These are phyloP conservation scores for Rhizopus microsporus DNA, from an alignment of 371 early-diverging fungal species.

Conservation along the genomic window DNA sequence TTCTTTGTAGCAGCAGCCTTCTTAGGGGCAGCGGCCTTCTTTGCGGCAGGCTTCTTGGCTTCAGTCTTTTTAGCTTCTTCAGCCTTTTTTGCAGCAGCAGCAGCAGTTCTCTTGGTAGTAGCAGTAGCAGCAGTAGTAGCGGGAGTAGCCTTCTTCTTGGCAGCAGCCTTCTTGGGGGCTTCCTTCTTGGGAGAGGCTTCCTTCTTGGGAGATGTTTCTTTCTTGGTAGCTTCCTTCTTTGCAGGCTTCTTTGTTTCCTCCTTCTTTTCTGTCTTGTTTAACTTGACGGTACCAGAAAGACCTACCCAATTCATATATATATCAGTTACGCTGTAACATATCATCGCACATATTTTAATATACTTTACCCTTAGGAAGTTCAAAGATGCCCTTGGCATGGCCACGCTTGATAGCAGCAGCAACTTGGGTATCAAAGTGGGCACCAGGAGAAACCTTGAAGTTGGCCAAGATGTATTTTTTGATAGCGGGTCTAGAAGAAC, in stretches of 20 bases:
- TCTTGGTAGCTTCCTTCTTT: constrained; percentile 32
- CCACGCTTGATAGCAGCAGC: constrained; percentile 79
- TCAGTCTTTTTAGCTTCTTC: constrained; percentile 46
- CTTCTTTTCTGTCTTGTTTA: constrained; percentile 61
- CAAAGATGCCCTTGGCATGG: constrained; percentile 63
- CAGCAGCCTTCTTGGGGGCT: constrained; percentile 11
- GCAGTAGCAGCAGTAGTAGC: constrained; percentile 25
- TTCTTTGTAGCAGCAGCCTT: constrained; percentile 36
- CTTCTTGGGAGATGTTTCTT: constrained; percentile 43
- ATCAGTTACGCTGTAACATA: constrained; percentile 3
- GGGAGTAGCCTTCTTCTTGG: constrained; percentile 27
- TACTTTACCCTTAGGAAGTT: constrained; percentile 69
- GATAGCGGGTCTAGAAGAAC: constrained; percentile 77
- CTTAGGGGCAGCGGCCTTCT: constrained; percentile 68
- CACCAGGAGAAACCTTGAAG: constrained; percentile 56
- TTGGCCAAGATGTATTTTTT: constrained; percentile 84
- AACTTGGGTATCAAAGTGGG: constrained; percentile 64
- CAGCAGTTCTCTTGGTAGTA: constrained; percentile 21
- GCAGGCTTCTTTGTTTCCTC: constrained; percentile 47
- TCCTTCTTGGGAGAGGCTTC: constrained; percentile 47
- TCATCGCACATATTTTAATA: not conserved
- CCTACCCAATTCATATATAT: constrained; percentile 24
- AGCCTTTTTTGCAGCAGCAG: constrained; percentile 24
- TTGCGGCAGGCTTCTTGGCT: constrained; percentile 16
- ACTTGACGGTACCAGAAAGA: constrained; percentile 70